phyloP scores from a whole-genome alignment of 2,329 filamentous ascomycete genomes.

The Fusarium coicis region DNA sequence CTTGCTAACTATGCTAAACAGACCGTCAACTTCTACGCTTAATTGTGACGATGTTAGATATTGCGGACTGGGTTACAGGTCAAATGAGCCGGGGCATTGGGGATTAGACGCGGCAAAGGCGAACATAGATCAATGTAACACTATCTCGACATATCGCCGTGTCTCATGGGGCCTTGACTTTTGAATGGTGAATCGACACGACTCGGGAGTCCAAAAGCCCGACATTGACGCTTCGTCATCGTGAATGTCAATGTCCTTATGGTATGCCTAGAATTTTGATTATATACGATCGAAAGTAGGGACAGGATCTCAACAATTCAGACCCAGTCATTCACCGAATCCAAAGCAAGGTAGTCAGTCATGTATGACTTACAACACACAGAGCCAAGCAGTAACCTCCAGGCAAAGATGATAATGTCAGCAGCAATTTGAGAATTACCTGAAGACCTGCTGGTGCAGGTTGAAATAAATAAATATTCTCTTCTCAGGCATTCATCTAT shows the following conservation, averaged over 20 bases:
- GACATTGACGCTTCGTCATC: background rate
- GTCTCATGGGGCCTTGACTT: constrained; percentile 1
- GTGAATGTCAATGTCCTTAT: background rate
- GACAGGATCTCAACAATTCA: background rate
- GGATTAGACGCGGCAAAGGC: constrained; percentile 33
- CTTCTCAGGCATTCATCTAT: background rate
- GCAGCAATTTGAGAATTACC: background rate
- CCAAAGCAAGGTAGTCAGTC: background rate
- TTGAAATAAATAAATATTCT: background rate
- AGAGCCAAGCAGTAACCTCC: background rate
- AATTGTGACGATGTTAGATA: constrained; percentile 37
- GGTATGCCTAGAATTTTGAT: background rate
- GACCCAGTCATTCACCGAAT: background rate
- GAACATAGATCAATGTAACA: constrained; percentile 46
- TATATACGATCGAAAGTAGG: background rate
- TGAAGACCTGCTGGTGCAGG: background rate
- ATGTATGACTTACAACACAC: background rate
- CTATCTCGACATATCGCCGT: constrained; percentile 27
- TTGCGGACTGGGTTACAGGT: constrained; percentile 23
- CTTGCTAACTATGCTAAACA: constrained; percentile 43
- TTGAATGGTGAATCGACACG: background rate
- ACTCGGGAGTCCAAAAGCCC: background rate
- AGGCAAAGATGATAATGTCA: background rate
- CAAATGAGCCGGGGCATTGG: constrained; percentile 23
- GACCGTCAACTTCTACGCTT: constrained; percentile 69